Percentiles rank a stretch among this genome's conserved stretches.
These are phyloP conservation scores for Chrysosporium queenslandicum DNA, from an alignment of 2,329 filamentous ascomycete genomes.

Conservation along the genomic window DNA sequence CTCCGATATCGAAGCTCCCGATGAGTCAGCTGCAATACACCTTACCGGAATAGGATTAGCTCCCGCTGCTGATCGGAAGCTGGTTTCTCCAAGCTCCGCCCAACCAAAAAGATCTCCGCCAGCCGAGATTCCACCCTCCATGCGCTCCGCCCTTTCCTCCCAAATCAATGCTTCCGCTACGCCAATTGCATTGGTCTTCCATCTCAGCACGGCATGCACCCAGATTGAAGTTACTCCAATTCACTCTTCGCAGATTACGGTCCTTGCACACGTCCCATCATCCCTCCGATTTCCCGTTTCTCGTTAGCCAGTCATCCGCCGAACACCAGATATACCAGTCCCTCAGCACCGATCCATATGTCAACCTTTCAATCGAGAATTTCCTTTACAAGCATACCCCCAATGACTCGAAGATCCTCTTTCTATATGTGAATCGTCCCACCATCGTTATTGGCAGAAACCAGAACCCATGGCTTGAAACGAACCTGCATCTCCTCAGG, in stretches of 20 bases:
- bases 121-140: constrained; percentile 1
- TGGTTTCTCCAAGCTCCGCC: background rate
- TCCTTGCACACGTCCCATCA: constrained; percentile 22
- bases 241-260: constrained; percentile 14
- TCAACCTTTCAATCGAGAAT: constrained; percentile 92
- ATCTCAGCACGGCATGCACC: background rate
- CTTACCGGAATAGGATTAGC: constrained; percentile 4
- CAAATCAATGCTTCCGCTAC: constrained; percentile 16
- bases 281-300: constrained; percentile 23
- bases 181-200: constrained; percentile 13
- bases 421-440: constrained; percentile 79
- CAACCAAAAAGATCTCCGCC: constrained; percentile 1
- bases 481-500: constrained; percentile 57
- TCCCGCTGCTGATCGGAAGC: constrained; percentile 8
- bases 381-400: constrained; percentile 68
- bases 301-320: constrained; percentile 27
- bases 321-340: constrained; percentile 60
- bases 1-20: constrained; percentile 9
- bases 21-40: constrained; percentile 10
- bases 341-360: constrained; percentile 59
- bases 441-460: constrained; percentile 89
- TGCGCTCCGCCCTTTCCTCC: background rate
- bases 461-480: constrained; percentile 94
- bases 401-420: constrained; percentile 63
- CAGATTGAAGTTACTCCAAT: background rate